Evolutionary conservation across 129 eudicot genomes (phyloP).

Genomic region (Sambucus nigra): DNA sequence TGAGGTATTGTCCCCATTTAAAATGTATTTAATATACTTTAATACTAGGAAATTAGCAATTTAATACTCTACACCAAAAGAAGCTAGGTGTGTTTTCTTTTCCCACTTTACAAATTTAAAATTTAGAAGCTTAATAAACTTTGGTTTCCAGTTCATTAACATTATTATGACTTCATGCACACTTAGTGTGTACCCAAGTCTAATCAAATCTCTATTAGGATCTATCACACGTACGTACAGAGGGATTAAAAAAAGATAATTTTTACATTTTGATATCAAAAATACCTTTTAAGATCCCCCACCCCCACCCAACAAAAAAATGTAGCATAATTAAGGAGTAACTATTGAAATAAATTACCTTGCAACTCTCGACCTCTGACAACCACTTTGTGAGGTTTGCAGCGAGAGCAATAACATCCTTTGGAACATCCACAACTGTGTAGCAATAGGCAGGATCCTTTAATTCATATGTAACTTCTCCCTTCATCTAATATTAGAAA

Average conservation of each 20-base stretch:
- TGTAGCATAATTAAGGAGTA: background rate
- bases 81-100: too few relatives aligned
- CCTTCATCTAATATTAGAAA: slow-evolving; percentile 34
- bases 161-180: too few relatives aligned
- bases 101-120: too few relatives aligned
- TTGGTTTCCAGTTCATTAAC: too few relatives aligned
- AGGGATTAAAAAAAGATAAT: background rate
- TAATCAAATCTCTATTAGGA: too few relatives aligned
- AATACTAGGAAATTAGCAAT: too few relatives aligned
- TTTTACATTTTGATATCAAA: background rate
- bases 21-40: too few relatives aligned
- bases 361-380: slow-evolving; percentile 70
- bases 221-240: too few relatives aligned
- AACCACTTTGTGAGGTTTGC: slow-evolving; percentile 71
- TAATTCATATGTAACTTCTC: slow-evolving; percentile 82
- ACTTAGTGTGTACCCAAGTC: too few relatives aligned
- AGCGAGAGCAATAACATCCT: slow-evolving; percentile 71
- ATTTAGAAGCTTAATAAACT: too few relatives aligned
- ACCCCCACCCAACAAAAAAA: background rate
- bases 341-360: slow-evolving; percentile 37
- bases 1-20: too few relatives aligned
- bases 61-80: too few relatives aligned
- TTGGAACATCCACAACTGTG: slow-evolving; percentile 41
- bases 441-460: slow-evolving; percentile 94
- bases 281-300: background rate